Conservation (phyloP, 2,329 filamentous ascomycete species). For the Cyphellophora europaea region DNA sequence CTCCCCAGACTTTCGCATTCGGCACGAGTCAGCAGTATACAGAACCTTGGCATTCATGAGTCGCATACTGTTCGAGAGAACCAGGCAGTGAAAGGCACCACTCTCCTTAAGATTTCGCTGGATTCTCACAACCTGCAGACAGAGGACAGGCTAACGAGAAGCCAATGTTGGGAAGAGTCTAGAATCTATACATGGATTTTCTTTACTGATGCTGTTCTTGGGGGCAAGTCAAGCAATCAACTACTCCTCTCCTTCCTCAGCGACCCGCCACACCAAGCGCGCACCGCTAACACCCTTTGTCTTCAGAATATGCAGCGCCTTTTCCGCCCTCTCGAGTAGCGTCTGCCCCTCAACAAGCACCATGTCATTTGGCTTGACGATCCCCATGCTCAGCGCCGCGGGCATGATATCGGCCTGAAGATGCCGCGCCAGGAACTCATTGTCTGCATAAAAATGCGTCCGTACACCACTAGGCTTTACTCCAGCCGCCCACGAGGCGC, state of each 20-base stretch:
- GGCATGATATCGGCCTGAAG: slow-evolving; percentile 48
- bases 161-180: no score
- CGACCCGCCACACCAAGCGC: slow-evolving; percentile 14
- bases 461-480: slow-evolving; percentile 46
- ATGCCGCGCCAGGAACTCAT: slow-evolving; percentile 46
- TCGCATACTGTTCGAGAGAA: no score
- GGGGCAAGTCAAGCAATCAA: no score
- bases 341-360: slow-evolving; percentile 32
- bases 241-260: slow-evolving; percentile 4
- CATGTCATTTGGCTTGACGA: slow-evolving; percentile 33
- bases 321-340: slow-evolving; percentile 32
- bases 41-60: no score
- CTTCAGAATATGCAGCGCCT: slow-evolving; percentile 33
- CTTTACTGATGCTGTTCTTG: no score
- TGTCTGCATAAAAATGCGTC: slow-evolving; percentile 46
- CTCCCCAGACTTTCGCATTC: no score
- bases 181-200: no score
- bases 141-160: no score
- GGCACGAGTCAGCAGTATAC: no score
- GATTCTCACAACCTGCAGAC: no score
- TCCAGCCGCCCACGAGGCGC: slow-evolving; percentile 42
- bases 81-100: no score
- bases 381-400: slow-evolving; percentile 29
- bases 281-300: slow-evolving; percentile 35
- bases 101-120: no score